Conservation (phyloP, 371 early-diverging fungal species). For the Zancudomyces culisetae region DNA sequence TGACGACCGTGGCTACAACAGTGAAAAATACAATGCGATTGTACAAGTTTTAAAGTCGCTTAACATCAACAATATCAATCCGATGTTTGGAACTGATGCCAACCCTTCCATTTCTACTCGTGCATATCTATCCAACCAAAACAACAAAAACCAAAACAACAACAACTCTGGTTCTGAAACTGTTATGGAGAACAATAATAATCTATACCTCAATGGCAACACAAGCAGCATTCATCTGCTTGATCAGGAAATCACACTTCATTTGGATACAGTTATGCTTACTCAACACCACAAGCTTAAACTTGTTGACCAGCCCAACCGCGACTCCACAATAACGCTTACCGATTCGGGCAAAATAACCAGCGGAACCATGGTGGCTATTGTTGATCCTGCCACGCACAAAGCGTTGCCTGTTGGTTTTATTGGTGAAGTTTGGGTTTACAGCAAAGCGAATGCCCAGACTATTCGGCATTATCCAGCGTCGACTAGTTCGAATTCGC, state of each 20-base stretch:
- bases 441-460: slow-evolving; percentile 26
- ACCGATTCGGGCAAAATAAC: slow-evolving; percentile 52
- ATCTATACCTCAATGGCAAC: slow-evolving; percentile 33
- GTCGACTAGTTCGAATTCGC: too few species aligned
- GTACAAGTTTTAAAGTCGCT: too few species aligned
- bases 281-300: too few species aligned
- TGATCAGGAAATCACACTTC: not conserved
- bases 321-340: too few species aligned
- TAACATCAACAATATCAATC: slow-evolving; percentile 44
- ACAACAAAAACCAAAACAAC: too few species aligned
- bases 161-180: too few species aligned
- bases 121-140: slow-evolving; percentile 53
- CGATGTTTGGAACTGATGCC: slow-evolving; percentile 46
- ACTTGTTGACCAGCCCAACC: too few species aligned
- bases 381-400: slow-evolving; percentile 54
- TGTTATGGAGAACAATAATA: too few species aligned
- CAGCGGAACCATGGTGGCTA: slow-evolving; percentile 61
- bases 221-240: slow-evolving; percentile 1
- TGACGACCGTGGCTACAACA: slow-evolving; percentile 49
- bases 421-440: slow-evolving; percentile 78
- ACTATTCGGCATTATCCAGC: too few species aligned
- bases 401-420: slow-evolving; percentile 43
- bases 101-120: slow-evolving; percentile 66
- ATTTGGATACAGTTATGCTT: not conserved
- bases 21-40: too few species aligned